phyloP scores from a whole-genome alignment of 1,139 yeast genomes.

The Taphrina pruni region DNA sequence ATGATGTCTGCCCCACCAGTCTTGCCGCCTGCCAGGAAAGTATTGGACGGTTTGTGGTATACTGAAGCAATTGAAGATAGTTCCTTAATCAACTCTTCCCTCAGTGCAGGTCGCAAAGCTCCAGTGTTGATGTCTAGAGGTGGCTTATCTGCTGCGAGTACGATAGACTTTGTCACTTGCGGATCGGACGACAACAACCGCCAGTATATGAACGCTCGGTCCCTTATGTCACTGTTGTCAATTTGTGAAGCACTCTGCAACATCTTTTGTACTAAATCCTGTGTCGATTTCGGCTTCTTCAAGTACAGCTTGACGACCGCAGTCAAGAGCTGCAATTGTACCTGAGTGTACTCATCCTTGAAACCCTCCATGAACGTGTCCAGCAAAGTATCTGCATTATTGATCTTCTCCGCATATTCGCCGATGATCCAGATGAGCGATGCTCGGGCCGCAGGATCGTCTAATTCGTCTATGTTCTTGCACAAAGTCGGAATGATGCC shows the following conservation, averaged over 20 bases:
- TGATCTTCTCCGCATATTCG: constrained; percentile 79
- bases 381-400: constrained; percentile 58
- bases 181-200: constrained; percentile 75
- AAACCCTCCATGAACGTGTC: constrained; percentile 65
- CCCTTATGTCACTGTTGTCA: constrained; percentile 91
- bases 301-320: constrained; percentile 78
- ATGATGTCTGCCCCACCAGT: constrained; percentile 55
- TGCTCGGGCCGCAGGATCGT: constrained; percentile 67
- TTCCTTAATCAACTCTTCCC: constrained; percentile 73
- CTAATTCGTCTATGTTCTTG: constrained; percentile 64
- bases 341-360: constrained; percentile 71
- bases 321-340: constrained; percentile 78
- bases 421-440: constrained; percentile 92
- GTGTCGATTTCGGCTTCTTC: constrained; percentile 56
- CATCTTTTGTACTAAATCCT: constrained; percentile 67
- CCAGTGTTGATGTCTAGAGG: constrained; percentile 70
- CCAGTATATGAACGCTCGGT: constrained; percentile 94
- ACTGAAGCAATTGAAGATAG: constrained; percentile 87
- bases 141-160: constrained; percentile 66
- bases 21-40: constrained; percentile 62
- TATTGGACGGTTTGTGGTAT: constrained; percentile 79
- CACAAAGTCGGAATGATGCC: constrained; percentile 73
- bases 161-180: constrained; percentile 58
- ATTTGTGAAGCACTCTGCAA: constrained; percentile 79
- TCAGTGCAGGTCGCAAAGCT: constrained; percentile 67